Evolutionary conservation across 2,329 filamentous ascomycete species (phyloP).

Genomic region (Aaosphaeria arxii): DNA sequence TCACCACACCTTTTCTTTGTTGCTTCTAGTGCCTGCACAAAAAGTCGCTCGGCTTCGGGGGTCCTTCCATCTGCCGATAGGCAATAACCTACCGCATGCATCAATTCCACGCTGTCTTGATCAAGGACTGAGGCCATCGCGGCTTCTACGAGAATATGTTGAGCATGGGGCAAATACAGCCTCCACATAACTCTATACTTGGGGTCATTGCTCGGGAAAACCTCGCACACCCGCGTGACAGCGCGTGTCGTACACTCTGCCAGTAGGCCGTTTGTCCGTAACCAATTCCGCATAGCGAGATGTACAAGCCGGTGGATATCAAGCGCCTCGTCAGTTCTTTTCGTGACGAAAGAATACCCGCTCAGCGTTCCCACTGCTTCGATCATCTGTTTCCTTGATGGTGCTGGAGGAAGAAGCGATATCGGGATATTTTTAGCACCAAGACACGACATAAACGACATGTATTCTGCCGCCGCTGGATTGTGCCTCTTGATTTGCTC

Average conservation of each 20-base stretch:
- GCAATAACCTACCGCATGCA: slow-evolving; percentile 2
- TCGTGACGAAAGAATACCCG: slow-evolving; percentile 9
- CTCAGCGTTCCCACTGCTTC: slow-evolving; percentile 10
- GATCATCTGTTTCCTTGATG: slow-evolving; percentile 5
- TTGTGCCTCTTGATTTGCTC: slow-evolving; percentile 23
- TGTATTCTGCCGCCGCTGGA: slow-evolving; percentile 28
- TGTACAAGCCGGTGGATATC: slow-evolving; percentile 16
- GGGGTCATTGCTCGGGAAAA: slow-evolving; percentile 2
- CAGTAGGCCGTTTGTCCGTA: neutral
- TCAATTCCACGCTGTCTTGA: neutral
- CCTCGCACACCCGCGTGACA: slow-evolving; percentile 1
- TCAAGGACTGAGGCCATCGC: neutral
- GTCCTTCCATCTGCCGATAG: neutral
- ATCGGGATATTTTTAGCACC: slow-evolving; percentile 3
- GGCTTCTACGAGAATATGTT: neutral
- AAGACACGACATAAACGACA: slow-evolving; percentile 41
- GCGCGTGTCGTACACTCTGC: neutral
- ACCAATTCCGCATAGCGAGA: slow-evolving; percentile 32
- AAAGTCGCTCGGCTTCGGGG: neutral
- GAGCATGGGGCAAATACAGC: slow-evolving; percentile 3
- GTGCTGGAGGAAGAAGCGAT: slow-evolving; percentile 3
- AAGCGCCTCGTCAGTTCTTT: slow-evolving; percentile 1
- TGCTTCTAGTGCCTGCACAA: neutral
- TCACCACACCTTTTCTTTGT: neutral
- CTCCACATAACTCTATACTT: slow-evolving; percentile 2